Percentiles rank a stretch among this genome's conserved stretches.
Evolutionary conservation across 2,329 filamentous ascomycete genomes (phyloP).

Genomic region (Graphiopsis chlorocephala): DNA sequence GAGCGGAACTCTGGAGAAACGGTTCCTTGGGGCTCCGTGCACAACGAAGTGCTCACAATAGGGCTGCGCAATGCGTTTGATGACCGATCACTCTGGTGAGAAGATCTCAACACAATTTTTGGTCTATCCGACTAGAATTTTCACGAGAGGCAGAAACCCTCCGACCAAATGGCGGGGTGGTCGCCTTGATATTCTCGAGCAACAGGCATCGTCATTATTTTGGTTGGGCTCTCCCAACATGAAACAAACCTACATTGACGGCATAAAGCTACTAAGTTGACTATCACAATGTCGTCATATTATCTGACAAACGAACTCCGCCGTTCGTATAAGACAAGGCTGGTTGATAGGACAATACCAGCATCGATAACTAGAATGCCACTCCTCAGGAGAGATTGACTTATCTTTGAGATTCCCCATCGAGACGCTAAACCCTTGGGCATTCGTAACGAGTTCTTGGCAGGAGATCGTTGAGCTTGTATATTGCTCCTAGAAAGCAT

Average conservation of each 20-base stretch:
- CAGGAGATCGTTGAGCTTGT: neutral
- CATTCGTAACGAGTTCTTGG: neutral
- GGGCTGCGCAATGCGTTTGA: neutral
- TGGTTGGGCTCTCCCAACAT: neutral
- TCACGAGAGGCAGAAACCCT: neutral
- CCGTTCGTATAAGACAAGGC: neutral
- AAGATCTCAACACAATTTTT: neutral
- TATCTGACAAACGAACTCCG: neutral
- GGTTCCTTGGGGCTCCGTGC: neutral
- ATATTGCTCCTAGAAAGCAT: neutral
- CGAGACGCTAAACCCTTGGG: neutral
- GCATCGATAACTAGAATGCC: neutral
- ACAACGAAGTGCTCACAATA: neutral
- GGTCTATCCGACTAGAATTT: neutral
- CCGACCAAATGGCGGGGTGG: neutral
- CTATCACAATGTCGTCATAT: neutral
- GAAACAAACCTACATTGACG: neutral
- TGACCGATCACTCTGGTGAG: neutral
- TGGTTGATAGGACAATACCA: neutral
- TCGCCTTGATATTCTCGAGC: neutral
- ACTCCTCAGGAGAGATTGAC: neutral
- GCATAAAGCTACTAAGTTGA: neutral
- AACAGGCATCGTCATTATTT: neutral
- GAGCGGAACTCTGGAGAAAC: neutral
- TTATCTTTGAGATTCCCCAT: neutral